Evolutionary conservation across 2,329 filamentous ascomycete species (phyloP).

Genomic region (Penicillium sp.): DNA sequence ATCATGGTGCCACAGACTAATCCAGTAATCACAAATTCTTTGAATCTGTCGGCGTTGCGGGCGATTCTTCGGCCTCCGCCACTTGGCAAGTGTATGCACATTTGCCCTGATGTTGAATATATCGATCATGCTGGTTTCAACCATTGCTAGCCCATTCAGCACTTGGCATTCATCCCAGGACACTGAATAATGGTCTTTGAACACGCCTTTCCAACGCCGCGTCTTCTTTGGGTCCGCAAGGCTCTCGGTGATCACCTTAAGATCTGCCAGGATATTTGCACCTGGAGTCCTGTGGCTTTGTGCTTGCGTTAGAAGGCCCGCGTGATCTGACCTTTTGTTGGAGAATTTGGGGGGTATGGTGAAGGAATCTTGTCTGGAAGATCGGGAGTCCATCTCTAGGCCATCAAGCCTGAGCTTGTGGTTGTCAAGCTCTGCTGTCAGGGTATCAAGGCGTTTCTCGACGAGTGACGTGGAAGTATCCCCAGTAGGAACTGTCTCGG

Average conservation of each 20-base stretch:
- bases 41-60: background rate
- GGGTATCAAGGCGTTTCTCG: background rate
- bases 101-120: background rate
- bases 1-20: background rate
- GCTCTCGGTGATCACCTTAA: background rate
- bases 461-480: background rate
- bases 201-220: background rate
- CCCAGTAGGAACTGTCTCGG: background rate
- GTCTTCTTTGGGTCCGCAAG: background rate
- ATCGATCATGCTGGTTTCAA: background rate
- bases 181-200: background rate
- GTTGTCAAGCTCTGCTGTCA: background rate
- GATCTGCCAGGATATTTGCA: background rate
- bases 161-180: background rate
- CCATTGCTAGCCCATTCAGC: background rate
- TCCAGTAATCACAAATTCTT: background rate
- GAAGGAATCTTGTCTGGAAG: background rate
- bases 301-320: background rate
- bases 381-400: background rate
- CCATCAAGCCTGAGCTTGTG: background rate
- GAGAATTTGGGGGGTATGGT: background rate
- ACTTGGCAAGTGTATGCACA: background rate
- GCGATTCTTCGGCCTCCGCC: background rate
- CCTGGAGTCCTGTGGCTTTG: background rate
- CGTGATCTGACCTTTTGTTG: background rate